A percentile compares a stretch with the other conserved stretches of the same genome.
Evolutionary conservation across 1,284 basidiomycete genomes (phyloP).

Genomic region (Amylostereum chailletii): DNA sequence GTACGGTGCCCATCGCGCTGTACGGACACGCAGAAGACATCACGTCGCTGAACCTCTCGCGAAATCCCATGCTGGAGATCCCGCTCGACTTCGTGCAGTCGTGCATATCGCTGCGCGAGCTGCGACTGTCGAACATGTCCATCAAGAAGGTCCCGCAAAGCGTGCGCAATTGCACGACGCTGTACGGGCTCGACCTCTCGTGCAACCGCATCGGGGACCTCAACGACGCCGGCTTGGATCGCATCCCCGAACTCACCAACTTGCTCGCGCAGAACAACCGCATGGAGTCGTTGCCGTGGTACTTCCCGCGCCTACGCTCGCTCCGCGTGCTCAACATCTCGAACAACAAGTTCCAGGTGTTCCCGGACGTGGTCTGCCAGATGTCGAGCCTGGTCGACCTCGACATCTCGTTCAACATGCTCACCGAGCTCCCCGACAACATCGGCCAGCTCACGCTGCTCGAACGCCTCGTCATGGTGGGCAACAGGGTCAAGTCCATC

Average conservation of each 20-base stretch:
- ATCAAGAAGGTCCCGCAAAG: conserved; percentile 90
- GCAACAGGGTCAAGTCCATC: conserved; percentile 78
- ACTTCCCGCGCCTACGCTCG: conserved; percentile 69
- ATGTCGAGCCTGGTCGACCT: conserved; percentile 75
- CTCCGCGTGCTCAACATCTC: conserved; percentile 88
- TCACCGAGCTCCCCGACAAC: conserved; percentile 74
- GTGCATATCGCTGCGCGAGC: conserved; percentile 77
- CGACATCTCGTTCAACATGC: conserved; percentile 93
- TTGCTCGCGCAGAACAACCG: conserved; percentile 92
- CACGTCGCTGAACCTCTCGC: conserved; percentile 82
- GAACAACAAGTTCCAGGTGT: conserved; percentile 88
- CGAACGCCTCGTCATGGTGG: conserved; percentile 78
- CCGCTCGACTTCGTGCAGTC: conserved; percentile 95
- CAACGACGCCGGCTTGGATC: conserved; percentile 77
- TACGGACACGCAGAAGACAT: conserved; percentile 86
- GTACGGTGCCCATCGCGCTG: conserved; percentile 86
- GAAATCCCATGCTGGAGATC: conserved; percentile 94
- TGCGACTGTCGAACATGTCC: conserved; percentile 88
- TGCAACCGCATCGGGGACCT: conserved; percentile 91
- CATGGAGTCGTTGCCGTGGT: conserved; percentile 79
- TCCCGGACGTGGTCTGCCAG: conserved; percentile 74
- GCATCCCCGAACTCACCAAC: conserved; percentile 64
- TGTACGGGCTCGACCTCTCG: conserved; percentile 85
- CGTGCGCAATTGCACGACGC: conserved; percentile 66
- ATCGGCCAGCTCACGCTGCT: conserved; percentile 68